A percentile compares a stretch with the other conserved stretches of the same genome.
These are phyloP conservation scores for Plasmodium gaboni DNA, from an alignment of 169 alveolate species.

Conservation along the genomic window DNA sequence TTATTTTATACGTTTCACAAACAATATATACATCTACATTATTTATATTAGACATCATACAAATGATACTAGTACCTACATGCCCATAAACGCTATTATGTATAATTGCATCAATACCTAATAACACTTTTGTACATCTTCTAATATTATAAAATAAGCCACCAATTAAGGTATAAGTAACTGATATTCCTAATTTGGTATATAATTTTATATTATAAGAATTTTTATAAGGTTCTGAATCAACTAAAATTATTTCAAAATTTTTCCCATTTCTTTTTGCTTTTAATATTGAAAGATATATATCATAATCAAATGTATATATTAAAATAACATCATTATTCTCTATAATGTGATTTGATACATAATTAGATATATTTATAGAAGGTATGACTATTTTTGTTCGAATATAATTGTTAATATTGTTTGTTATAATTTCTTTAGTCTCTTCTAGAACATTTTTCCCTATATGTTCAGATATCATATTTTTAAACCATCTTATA, in stretches of 20 bases:
- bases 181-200: slow-evolving; percentile 71
- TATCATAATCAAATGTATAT: slow-evolving; percentile 73
- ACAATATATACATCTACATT: slow-evolving; percentile 58
- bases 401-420: slow-evolving; percentile 72
- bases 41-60: slow-evolving; percentile 57
- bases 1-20: slow-evolving; percentile 75
- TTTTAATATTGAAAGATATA: slow-evolving; percentile 69
- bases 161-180: slow-evolving; percentile 72
- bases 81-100: slow-evolving; percentile 72
- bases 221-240: slow-evolving; percentile 77
- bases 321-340: slow-evolving; percentile 55
- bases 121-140: slow-evolving; percentile 56
- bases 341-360: slow-evolving; percentile 48
- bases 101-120: slow-evolving; percentile 74
- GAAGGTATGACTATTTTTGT: slow-evolving; percentile 72
- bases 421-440: slow-evolving; percentile 55
- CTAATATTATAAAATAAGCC: slow-evolving; percentile 67
- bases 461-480: slow-evolving; percentile 67
- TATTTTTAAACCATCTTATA: slow-evolving; percentile 81
- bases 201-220: slow-evolving; percentile 69
- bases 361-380: slow-evolving; percentile 54
- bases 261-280: slow-evolving; percentile 64
- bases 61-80: slow-evolving; percentile 71
- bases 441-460: slow-evolving; percentile 53
- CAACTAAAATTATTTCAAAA: slow-evolving; percentile 57